Conservation (phyloP, 179 eudicot genomes). For the Heliamphora pulchella region DNA sequence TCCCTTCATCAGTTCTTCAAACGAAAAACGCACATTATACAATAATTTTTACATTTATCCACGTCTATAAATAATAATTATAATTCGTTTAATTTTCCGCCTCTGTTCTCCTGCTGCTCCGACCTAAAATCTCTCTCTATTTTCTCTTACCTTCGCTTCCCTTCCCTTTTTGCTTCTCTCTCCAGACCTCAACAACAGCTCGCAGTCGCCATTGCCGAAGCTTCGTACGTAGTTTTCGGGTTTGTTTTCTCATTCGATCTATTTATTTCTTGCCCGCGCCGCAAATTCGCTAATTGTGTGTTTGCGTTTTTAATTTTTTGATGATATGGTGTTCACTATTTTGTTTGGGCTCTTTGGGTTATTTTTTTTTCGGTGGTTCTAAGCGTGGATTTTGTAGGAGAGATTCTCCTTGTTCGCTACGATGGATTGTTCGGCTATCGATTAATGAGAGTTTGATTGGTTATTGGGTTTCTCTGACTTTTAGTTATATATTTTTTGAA, state of each 20-base stretch:
- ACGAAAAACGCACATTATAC: background rate
- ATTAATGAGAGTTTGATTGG: background rate
- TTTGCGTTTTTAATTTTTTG: constrained; percentile 8
- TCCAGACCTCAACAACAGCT: constrained; percentile 13
- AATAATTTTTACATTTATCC: background rate
- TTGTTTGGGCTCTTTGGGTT: constrained; percentile 4
- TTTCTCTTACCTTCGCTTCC: constrained; percentile 1
- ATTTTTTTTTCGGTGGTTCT: background rate
- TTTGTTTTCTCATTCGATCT: constrained; percentile 14
- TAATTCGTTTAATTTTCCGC: constrained; percentile 1
- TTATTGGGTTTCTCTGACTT: background rate
- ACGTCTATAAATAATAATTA: background rate
- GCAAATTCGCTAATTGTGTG: background rate
- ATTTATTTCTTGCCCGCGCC: background rate
- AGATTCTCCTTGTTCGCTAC: background rate
- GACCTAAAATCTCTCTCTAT: constrained; percentile 25
- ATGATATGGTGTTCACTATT: background rate
- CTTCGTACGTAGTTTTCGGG: background rate
- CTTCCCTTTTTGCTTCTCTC: background rate
- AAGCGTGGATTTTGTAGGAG: background rate
- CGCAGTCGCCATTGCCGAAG: constrained; percentile 6
- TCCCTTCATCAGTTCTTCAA: too few species aligned
- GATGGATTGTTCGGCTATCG: background rate
- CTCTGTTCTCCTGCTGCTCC: constrained; percentile 14
- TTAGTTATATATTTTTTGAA: background rate